phyloP scores from a whole-genome alignment of 2,329 filamentous ascomycete genomes.

The Cladophialophora bantiana region DNA sequence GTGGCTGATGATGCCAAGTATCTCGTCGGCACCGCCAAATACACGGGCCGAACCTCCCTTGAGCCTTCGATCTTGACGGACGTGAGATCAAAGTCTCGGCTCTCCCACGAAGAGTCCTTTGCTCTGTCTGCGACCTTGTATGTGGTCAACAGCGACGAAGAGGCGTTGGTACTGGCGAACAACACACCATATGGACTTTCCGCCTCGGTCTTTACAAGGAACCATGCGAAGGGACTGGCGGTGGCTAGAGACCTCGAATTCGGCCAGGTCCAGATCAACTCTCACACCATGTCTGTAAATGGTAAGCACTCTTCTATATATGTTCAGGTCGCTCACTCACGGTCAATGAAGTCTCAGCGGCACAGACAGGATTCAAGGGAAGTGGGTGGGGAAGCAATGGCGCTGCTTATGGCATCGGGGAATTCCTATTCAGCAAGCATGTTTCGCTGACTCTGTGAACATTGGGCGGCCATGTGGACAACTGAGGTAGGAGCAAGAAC shows the following conservation, averaged over 20 bases:
- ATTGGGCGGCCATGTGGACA: background rate
- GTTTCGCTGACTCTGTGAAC: constrained; percentile 10
- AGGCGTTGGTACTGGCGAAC: constrained; percentile 85
- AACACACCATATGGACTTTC: constrained; percentile 78
- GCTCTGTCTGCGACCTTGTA: constrained; percentile 87
- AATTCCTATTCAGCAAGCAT: constrained; percentile 19
- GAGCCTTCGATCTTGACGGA: constrained; percentile 79
- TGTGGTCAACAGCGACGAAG: constrained; percentile 78
- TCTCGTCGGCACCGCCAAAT: constrained; percentile 79
- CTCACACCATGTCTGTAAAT: constrained; percentile 17
- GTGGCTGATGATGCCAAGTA: constrained; percentile 77
- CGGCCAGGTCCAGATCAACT: constrained; percentile 28
- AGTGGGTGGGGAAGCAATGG: constrained; percentile 21
- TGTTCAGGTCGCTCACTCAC: background rate
- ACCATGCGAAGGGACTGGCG: constrained; percentile 11
- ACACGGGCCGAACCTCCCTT: constrained; percentile 76
- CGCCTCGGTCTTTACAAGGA: constrained; percentile 22
- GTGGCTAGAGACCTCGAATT: constrained; percentile 24
- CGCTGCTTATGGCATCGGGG: constrained; percentile 2
- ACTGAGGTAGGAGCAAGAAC: background rate
- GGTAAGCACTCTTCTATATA: background rate
- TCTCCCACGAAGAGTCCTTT: constrained; percentile 93
- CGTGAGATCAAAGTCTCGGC: constrained; percentile 77
- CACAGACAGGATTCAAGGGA: constrained; percentile 15
- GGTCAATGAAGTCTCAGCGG: background rate